A percentile compares a stretch with the other conserved stretches of the same genome.
Conservation (phyloP, 1,284 basidiomycete species). For the Neotropicomus parvogracilis region DNA sequence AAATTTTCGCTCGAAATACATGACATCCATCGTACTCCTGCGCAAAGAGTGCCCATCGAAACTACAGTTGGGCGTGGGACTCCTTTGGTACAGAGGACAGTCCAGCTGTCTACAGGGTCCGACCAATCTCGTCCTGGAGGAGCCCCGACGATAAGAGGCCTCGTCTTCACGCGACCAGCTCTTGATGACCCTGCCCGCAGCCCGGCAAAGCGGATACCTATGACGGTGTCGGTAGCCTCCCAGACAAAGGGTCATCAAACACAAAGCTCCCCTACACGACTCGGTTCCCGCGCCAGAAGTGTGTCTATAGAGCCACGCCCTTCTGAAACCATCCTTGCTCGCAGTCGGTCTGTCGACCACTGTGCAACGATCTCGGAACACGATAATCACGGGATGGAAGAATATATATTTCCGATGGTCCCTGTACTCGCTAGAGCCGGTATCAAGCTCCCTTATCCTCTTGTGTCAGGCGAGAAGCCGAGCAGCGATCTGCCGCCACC, state of each 20-base stretch:
- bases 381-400: slow-evolving; percentile 12
- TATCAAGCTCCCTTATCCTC: slow-evolving; percentile 44
- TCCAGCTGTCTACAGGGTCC: slow-evolving; percentile 22
- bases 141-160: slow-evolving; percentile 17
- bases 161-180: slow-evolving; percentile 36
- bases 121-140: slow-evolving; percentile 13
- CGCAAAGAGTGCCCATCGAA: slow-evolving; percentile 55
- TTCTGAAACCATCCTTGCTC: slow-evolving; percentile 7
- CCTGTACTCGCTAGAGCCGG: slow-evolving; percentile 20
- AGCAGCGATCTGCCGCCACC: slow-evolving; percentile 22
- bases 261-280: slow-evolving; percentile 23
- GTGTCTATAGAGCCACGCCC: slow-evolving; percentile 25
- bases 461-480: slow-evolving; percentile 28
- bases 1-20: slow-evolving; percentile 37
- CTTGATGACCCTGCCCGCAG: slow-evolving; percentile 42
- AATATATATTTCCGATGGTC: slow-evolving; percentile 21
- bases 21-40: slow-evolving; percentile 50
- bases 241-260: slow-evolving; percentile 22
- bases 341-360: slow-evolving; percentile 34
- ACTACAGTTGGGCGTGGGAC: slow-evolving; percentile 48
- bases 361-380: slow-evolving; percentile 7
- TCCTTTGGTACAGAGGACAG: slow-evolving; percentile 45
- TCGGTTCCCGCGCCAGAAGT: slow-evolving; percentile 26
- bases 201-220: slow-evolving; percentile 55
- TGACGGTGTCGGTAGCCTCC: slow-evolving; percentile 33